Percentiles rank a stretch among this genome's conserved stretches.
Evolutionary conservation across 2,329 filamentous ascomycete genomes (phyloP).

Genomic region (Fusarium xylarioides): DNA sequence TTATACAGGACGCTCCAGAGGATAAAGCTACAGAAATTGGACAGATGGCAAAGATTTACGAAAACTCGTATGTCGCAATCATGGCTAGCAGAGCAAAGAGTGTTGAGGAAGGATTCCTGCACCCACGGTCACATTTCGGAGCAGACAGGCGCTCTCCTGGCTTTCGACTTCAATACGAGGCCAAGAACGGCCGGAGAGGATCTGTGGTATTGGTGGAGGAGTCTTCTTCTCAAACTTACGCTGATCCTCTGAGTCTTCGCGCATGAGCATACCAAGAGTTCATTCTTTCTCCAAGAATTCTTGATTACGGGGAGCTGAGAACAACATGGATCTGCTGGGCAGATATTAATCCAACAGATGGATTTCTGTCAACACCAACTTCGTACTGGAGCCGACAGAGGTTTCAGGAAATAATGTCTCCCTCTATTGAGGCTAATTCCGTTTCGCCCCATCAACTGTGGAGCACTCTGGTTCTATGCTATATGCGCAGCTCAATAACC

Average conservation of each 20-base stretch:
- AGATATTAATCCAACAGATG: background rate
- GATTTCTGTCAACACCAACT: background rate
- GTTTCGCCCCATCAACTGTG: background rate
- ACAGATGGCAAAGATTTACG: background rate
- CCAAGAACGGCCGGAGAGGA: background rate
- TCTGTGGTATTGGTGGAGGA: background rate
- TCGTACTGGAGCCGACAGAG: background rate
- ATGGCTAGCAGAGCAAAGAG: background rate
- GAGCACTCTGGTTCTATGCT: background rate
- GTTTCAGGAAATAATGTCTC: background rate
- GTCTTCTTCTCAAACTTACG: background rate
- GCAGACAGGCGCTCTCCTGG: background rate
- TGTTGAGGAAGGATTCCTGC: background rate
- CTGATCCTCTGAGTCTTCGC: background rate
- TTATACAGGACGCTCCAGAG: background rate
- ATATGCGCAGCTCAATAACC: background rate
- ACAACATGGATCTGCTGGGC: background rate
- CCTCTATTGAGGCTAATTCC: background rate
- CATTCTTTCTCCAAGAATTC: background rate
- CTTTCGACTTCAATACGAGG: background rate
- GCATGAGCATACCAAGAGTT: background rate
- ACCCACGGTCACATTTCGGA: background rate
- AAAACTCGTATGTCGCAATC: background rate
- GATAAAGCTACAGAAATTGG: background rate
- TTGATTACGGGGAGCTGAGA: background rate